Percentiles rank a stretch among this genome's conserved stretches.
phyloP scores from a whole-genome alignment of 179 eudicot genomes.

The Beta lomatogona region DNA sequence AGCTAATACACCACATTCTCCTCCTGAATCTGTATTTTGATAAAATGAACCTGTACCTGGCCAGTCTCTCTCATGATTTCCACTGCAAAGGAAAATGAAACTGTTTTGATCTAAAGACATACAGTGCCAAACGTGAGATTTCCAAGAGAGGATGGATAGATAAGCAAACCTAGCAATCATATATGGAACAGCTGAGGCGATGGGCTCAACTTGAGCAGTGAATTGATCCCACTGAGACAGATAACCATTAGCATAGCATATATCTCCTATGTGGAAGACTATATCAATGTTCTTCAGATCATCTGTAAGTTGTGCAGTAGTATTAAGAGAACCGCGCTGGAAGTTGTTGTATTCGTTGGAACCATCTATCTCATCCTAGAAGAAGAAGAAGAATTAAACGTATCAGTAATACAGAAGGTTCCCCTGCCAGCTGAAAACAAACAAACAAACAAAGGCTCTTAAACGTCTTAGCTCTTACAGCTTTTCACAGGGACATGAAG shows the following conservation, averaged over 20 bases:
- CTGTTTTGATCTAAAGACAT: neutral
- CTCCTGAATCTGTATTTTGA: conserved; percentile 41
- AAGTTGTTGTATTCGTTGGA: conserved; percentile 84
- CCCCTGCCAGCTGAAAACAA: neutral
- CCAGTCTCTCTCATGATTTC: conserved; percentile 55
- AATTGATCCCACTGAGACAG: conserved; percentile 95
- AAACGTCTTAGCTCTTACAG: neutral
- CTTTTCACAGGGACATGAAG: neutral
- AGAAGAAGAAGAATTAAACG: neutral
- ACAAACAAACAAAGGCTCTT: neutral
- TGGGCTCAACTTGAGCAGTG: conserved; percentile 84
- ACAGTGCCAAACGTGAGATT: neutral
- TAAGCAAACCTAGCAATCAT: conserved; percentile 72
- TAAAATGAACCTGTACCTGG: conserved; percentile 44
- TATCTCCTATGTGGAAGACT: conserved; percentile 83
- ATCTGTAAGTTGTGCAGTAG: conserved; percentile 64
- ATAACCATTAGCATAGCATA: conserved; percentile 81
- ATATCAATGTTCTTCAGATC: conserved; percentile 69
- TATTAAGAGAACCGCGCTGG: conserved; percentile 80
- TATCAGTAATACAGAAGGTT: neutral
- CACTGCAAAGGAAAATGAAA: conserved; percentile 36
- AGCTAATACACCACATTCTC: conserved; percentile 54
- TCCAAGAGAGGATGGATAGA: neutral
- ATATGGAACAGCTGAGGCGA: conserved; percentile 81
- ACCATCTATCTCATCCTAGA: conserved; percentile 85